Evolutionary conservation across 2,329 filamentous ascomycete species (phyloP), one percentile per base, ranked within the genome.

Genomic region (Monilinia laxa): DNA sequence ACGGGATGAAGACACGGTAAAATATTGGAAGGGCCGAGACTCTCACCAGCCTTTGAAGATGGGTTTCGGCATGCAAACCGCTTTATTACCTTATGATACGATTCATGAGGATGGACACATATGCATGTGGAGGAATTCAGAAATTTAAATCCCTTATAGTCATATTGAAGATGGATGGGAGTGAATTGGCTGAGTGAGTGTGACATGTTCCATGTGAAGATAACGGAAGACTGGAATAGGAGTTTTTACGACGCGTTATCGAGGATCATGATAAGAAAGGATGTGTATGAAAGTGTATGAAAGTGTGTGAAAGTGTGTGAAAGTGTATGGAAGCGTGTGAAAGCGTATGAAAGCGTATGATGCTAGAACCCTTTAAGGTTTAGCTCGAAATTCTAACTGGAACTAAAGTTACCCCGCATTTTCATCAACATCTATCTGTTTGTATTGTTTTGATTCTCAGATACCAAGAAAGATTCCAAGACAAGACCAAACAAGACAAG

Each of bases 371-470:
- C 7, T 59, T 59, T 2, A 3, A 12, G 54, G 4, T 20, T 42
- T 31, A 51, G 31, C 16, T 42, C 31, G 1, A 35, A 42, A 14
- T 40, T 28, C 28, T 7, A 11, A 14, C 14, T 40, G 9, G 12
- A 14, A 12, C 14, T 40, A 40, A 11, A 14, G 10, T 42, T 65
- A 52, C 63, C 63, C 63, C 63, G 63, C 63, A 64, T 52, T 59
- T 51, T 38, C 6, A 25, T 6, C 12, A 38, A 45, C n/a, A 25
- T 45, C 60, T 12, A 23, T 45, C 25, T 25, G 11, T 40, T 7
- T 7, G 38, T 42, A 4, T 5, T 16, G 12, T 35, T 6, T 6
- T 3, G 11, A 9, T n/a, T 12, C 20, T 55, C 49, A 20, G 18
- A 31, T 38, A 38, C 31, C 53, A 55, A 38, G 53, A 23, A 49